Conservation (phyloP, 129 eudicot genomes). For the Artemisia argyi region DNA sequence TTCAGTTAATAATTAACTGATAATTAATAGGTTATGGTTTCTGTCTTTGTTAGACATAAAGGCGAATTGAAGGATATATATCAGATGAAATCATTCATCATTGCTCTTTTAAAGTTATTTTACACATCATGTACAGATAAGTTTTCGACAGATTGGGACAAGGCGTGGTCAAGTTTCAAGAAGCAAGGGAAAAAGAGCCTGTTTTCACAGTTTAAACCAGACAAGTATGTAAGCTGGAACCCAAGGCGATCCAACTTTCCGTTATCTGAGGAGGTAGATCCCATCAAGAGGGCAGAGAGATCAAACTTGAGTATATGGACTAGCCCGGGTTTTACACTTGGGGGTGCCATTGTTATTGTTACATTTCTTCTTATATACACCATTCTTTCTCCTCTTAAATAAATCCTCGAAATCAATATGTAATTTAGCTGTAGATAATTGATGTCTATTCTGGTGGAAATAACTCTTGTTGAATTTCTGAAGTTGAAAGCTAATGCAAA, state of each 20-base stretch:
- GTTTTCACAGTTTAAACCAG: conserved; percentile 69
- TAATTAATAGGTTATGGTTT: background rate
- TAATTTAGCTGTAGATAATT: conserved; percentile 22
- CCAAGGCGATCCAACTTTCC: conserved; percentile 88
- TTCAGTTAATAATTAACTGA: background rate
- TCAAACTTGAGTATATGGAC: conserved; percentile 88
- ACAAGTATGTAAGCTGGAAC: conserved; percentile 96
- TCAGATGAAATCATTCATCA: no score
- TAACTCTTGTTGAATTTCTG: background rate
- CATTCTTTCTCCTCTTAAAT: conserved; percentile 60
- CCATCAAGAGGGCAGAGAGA: conserved; percentile 92
- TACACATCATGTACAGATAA: conserved; percentile 36
- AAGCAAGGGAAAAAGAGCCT: conserved; percentile 71
- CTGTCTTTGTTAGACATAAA: background rate
- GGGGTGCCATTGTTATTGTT: conserved; percentile 69
- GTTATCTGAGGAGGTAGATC: conserved; percentile 86
- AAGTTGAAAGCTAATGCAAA: background rate
- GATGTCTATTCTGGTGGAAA: background rate
- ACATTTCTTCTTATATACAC: conserved; percentile 75
- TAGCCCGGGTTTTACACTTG: conserved; percentile 84
- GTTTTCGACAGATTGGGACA: conserved; percentile 81
- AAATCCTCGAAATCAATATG: conserved; percentile 21
- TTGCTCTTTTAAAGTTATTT: background rate
- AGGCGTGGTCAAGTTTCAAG: conserved; percentile 97
- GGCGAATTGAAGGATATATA: no score